phyloP scores from a whole-genome alignment of 345 rosid species.

The Sisymbrium irio region DNA sequence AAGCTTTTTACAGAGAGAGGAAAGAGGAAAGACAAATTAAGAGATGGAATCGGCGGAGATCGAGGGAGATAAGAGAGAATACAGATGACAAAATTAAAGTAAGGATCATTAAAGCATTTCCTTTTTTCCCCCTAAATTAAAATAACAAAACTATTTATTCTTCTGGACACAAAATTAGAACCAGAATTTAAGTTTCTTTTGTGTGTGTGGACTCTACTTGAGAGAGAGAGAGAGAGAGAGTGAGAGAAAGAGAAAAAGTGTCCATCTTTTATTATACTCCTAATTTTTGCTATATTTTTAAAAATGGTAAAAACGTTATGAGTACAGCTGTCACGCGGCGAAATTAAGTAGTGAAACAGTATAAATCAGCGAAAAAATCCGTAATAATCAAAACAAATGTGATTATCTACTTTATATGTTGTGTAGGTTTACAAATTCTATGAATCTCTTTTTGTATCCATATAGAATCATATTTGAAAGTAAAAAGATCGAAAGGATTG shows the following conservation, averaged over 20 bases:
- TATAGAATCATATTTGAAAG: neutral
- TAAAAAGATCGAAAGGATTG: neutral
- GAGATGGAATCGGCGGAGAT: constrained; percentile 37
- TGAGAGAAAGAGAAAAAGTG: neutral
- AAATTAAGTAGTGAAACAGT: neutral
- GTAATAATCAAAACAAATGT: neutral
- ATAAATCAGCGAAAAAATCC: neutral
- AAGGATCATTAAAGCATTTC: constrained; percentile 25
- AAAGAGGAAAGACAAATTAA: constrained; percentile 9
- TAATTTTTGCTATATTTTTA: neutral
- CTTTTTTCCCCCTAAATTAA: neutral
- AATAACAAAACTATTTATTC: constrained; percentile 15
- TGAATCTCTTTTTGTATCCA: neutral
- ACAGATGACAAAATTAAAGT: neutral
- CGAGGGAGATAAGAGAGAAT: constrained; percentile 21
- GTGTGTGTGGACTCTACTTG: neutral
- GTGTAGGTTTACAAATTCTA: neutral
- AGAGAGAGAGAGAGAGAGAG: neutral
- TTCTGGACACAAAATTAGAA: constrained; percentile 16
- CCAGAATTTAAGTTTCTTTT: constrained; percentile 8
- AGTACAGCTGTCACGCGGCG: constrained; percentile 24
- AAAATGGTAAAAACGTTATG: neutral
- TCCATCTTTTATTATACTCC: neutral
- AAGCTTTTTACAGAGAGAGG: neutral
- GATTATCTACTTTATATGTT: constrained; percentile 13